Base-by-base conservation (phyloP, 495 filamentous ascomycete genomes). In the Patellaria atrata region DNA sequence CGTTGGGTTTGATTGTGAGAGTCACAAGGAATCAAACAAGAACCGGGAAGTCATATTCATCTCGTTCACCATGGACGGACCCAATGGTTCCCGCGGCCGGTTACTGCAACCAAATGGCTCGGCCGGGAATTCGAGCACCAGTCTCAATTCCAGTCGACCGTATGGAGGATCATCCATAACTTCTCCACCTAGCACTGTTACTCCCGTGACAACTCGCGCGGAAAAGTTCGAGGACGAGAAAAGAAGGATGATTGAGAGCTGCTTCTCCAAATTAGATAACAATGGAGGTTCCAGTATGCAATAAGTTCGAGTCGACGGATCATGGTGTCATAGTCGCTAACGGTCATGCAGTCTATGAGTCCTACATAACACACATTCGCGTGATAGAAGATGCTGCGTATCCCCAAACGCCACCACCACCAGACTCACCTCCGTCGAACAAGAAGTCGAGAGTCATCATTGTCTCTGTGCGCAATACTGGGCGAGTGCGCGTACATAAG, bases 201-300 rank as follows among this genome's bases (percentile, higher is more conserved):
- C 15, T 8, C 15, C 27, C 27, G 17, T 10, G 17, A 59, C 69
- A 61, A 79, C 64, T 35, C 75, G 82, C 55, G 87, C 87, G 6
- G 82, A 93, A 60, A 69, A 70, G 45, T 97, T 94, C 54, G 86
- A 97, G 56, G 84, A 96, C 46, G 89, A 96, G 63, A 93, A 93
- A 69, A 70, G 65, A 55, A 69, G 89, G 43, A 94, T 97, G 35
- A 80, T 87, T 22, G 74, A 82, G 40, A 94, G 80, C 50, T 93
- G 82, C 58, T 97, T 94, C 58, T 66, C 65, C 36, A 94, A 85
- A 64, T 76, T 73, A 49, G 89, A 96, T 50, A 66, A 65, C 22
- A 81, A 86, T 56, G 83, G 82, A 30, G 7, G 48, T 22, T 47
- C 37, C 33, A 44, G 30, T 29, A 26, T 50, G 28, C 35, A 31